A percentile compares a stretch with the other conserved stretches of the same genome.
phyloP scores from a whole-genome alignment of 2,329 filamentous ascomycete species.

The Diaporthe caulivora region DNA sequence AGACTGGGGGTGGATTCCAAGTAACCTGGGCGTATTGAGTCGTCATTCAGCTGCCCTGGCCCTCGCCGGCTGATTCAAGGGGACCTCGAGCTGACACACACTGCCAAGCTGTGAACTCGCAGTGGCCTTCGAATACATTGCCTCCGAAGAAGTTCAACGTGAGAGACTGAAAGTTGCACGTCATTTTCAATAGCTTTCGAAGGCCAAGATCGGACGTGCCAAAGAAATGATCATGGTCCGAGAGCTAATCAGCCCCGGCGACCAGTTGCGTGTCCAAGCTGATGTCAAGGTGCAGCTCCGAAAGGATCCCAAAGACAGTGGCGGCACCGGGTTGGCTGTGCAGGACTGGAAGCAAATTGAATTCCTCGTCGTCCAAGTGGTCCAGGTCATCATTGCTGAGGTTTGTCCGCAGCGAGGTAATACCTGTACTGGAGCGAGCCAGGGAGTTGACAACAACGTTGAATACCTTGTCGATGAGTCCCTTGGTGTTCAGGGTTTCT shows the following conservation, averaged over 20 bases:
- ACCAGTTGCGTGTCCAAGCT: not conserved
- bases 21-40: not conserved
- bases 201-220: not conserved
- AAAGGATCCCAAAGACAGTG: not conserved
- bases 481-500: not conserved
- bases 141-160: not conserved
- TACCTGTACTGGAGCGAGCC: not conserved
- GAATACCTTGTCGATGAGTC: not conserved
- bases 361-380: not conserved
- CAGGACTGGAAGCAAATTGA: not conserved
- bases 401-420: not conserved
- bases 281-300: not conserved
- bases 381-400: not conserved
- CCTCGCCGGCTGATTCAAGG: rapidly evolving
- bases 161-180: not conserved
- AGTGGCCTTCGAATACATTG: not conserved
- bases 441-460: not conserved
- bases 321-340: no score
- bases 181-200: not conserved
- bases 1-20: not conserved
- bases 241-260: rapidly evolving
- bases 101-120: not conserved
- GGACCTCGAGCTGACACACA: not conserved
- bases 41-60: no score
- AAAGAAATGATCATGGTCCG: not conserved